phyloP scores from a whole-genome alignment of 2,329 filamentous ascomycete species.

The Raffaelea ambrosiae region DNA sequence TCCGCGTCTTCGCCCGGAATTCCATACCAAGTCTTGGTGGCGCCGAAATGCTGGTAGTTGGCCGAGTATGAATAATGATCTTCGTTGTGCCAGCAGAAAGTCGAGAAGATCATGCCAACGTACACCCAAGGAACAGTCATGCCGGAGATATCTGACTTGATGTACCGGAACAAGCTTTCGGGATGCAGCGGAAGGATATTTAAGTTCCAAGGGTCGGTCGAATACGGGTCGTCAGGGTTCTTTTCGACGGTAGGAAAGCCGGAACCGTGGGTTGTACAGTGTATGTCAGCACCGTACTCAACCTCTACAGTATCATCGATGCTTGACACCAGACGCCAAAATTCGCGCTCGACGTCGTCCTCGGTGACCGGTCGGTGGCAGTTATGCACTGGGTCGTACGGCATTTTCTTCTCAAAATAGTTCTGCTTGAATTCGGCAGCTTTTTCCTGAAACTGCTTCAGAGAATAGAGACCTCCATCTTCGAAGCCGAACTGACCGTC shows the following conservation, averaged over 20 bases:
- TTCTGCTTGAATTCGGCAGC: constrained; percentile 90
- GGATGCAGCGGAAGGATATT: constrained; percentile 85
- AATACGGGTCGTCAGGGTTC: constrained; percentile 78
- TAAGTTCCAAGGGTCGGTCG: constrained; percentile 90
- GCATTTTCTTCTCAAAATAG: constrained; percentile 88
- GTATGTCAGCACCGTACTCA: constrained; percentile 95
- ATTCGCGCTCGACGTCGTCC: constrained; percentile 92
- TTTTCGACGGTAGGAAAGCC: constrained; percentile 93
- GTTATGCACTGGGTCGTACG: constrained; percentile 75
- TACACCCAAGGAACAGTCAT: constrained; percentile 99
- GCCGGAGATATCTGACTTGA: constrained; percentile 95
- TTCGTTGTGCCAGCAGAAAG: constrained; percentile 99
- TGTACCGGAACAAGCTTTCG: constrained; percentile 90
- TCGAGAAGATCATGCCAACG: constrained; percentile 98
- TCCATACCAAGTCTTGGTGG: constrained; percentile 98
- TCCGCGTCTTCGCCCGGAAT: constrained; percentile 90
- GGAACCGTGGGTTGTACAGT: constrained; percentile 94
- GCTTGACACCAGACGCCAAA: constrained; percentile 91
- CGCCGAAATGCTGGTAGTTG: constrained; percentile 97
- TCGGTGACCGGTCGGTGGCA: constrained; percentile 76
- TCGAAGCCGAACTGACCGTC: constrained; percentile 97
- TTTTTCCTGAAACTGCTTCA: constrained; percentile 93
- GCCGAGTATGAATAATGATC: constrained; percentile 97
- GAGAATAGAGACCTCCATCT: constrained; percentile 89
- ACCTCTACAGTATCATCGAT: constrained; percentile 95